A percentile compares a stretch with the other conserved stretches of the same genome.
phyloP scores from a whole-genome alignment of 495 filamentous ascomycete genomes.

The Hypoxylon intermedium region DNA sequence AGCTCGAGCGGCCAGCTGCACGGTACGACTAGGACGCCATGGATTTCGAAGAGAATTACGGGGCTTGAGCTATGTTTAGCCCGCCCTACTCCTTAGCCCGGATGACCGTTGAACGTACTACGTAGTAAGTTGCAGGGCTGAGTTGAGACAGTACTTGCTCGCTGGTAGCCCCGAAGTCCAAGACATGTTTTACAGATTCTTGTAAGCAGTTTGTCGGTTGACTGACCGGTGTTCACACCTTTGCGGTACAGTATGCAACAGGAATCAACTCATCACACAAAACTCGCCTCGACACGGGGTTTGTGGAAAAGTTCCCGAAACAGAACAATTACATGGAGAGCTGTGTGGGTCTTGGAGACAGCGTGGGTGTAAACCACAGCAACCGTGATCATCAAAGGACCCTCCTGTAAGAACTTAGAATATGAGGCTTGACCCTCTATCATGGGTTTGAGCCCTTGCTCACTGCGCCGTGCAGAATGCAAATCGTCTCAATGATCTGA shows the following conservation, averaged over 20 bases:
- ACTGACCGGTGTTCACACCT: slow-evolving; percentile 7
- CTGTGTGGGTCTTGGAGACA: slow-evolving; percentile 11
- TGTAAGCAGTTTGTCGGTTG: slow-evolving; percentile 9
- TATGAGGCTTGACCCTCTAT: slow-evolving; percentile 21
- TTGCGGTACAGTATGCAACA: slow-evolving; percentile 11
- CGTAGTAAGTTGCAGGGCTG: slow-evolving; percentile 21
- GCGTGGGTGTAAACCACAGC: slow-evolving; percentile 17
- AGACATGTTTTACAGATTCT: slow-evolving; percentile 12
- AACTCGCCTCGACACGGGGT: slow-evolving; percentile 23
- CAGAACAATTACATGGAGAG: slow-evolving; percentile 19
- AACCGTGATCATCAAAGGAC: slow-evolving; percentile 20
- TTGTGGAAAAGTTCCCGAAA: slow-evolving; percentile 22
- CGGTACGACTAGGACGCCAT: slow-evolving; percentile 1
- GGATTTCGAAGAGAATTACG: slow-evolving; percentile 18
- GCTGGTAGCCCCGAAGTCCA: slow-evolving; percentile 19
- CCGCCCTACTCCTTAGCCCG: slow-evolving; percentile 1
- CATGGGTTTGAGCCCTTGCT: slow-evolving; percentile 19
- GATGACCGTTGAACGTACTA: slow-evolving; percentile 15
- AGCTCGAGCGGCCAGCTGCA: slow-evolving; percentile 12
- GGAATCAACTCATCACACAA: slow-evolving; percentile 21
- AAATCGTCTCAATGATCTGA: slow-evolving; percentile 22
- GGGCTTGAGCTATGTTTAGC: slow-evolving; percentile 29
- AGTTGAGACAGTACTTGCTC: slow-evolving; percentile 21
- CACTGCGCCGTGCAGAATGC: slow-evolving; percentile 22
- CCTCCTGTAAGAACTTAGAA: slow-evolving; percentile 40